These are phyloP conservation scores for Zoysia japonica DNA, from an alignment of 176 grass and related monocot species.

Conservation along the genomic window DNA sequence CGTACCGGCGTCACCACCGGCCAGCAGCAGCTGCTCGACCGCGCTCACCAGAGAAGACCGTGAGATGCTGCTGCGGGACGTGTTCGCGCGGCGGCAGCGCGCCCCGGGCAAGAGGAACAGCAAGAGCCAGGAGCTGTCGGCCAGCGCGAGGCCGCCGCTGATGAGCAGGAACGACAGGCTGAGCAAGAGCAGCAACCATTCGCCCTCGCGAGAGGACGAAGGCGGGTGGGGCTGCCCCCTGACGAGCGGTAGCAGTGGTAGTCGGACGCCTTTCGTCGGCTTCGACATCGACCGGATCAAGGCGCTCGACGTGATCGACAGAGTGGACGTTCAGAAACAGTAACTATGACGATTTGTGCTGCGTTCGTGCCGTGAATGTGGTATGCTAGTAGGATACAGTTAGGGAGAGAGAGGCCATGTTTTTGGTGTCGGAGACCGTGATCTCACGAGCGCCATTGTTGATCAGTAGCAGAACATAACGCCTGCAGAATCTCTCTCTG, in stretches of 20 bases:
- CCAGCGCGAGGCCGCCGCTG: neutral
- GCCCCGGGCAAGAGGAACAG: slow-evolving; percentile 28
- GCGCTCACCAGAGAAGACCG: slow-evolving; percentile 51
- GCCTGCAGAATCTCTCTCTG: slow-evolving; percentile 2
- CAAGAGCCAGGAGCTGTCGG: slow-evolving; percentile 59
- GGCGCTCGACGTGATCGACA: slow-evolving; percentile 46
- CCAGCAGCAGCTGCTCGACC: neutral
- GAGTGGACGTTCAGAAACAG: slow-evolving; percentile 27
- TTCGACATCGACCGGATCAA: slow-evolving; percentile 62
- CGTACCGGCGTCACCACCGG: neutral
- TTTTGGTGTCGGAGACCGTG: neutral
- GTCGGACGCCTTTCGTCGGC: neutral
- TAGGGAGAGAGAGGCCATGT: neutral
- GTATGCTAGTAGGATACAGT: neutral
- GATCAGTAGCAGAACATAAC: slow-evolving; percentile 9
- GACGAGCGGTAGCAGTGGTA: slow-evolving; percentile 1
- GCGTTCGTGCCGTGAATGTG: slow-evolving; percentile 3
- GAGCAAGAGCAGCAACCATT: slow-evolving; percentile 56
- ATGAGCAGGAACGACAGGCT: slow-evolving; percentile 50
- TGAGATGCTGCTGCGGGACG: slow-evolving; percentile 51
- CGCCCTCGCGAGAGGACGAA: neutral
- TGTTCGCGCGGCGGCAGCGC: slow-evolving; percentile 24
- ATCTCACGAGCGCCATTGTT: neutral
- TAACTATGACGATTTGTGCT: neutral
- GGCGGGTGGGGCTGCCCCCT: slow-evolving; percentile 20